These are phyloP conservation scores for Cladorrhinum sp. DNA, from an alignment of 2,329 filamentous ascomycete species.

Conservation along the genomic window DNA sequence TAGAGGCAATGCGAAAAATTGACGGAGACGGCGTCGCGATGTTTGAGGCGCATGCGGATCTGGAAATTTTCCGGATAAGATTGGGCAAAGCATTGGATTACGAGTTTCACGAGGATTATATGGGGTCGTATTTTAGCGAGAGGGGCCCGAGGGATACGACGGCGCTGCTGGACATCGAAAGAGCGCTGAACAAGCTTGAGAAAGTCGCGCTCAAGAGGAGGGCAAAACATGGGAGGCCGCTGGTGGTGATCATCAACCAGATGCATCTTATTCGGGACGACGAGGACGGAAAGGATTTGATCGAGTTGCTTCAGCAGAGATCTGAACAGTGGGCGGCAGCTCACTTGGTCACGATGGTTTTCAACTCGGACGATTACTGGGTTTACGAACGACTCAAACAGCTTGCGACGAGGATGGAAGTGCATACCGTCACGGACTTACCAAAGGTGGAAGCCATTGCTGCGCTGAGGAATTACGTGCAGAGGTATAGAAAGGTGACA, in stretches of 20 bases:
- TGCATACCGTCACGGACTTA: slow-evolving; percentile 81
- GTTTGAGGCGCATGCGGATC: slow-evolving; percentile 93
- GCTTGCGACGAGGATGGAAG: slow-evolving; percentile 90
- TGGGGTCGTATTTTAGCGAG: slow-evolving; percentile 93
- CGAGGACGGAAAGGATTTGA: slow-evolving; percentile 85
- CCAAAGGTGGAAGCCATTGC: slow-evolving; percentile 72
- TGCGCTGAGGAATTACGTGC: slow-evolving; percentile 77
- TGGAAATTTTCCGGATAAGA: slow-evolving; percentile 90
- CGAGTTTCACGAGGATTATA: slow-evolving; percentile 97
- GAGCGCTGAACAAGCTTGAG: slow-evolving; percentile 95
- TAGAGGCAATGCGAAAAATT: slow-evolving; percentile 92
- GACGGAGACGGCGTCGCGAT: slow-evolving; percentile 87
- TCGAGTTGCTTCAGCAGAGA: slow-evolving; percentile 91
- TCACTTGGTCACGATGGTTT: slow-evolving; percentile 84
- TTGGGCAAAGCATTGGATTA: slow-evolving; percentile 93
- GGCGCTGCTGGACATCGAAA: slow-evolving; percentile 89
- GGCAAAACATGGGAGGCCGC: slow-evolving; percentile 58
- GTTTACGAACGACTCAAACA: slow-evolving; percentile 93
- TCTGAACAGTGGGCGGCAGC: slow-evolving; percentile 95
- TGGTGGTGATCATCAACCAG: slow-evolving; percentile 93
- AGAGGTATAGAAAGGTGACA: slow-evolving; percentile 68
- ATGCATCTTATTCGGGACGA: slow-evolving; percentile 89
- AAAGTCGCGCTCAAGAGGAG: slow-evolving; percentile 82
- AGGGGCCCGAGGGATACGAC: slow-evolving; percentile 88
- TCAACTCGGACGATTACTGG: slow-evolving; percentile 98